These are phyloP conservation scores for Cercospora citrullina DNA, from an alignment of 2,329 filamentous ascomycete genomes.

Conservation along the genomic window DNA sequence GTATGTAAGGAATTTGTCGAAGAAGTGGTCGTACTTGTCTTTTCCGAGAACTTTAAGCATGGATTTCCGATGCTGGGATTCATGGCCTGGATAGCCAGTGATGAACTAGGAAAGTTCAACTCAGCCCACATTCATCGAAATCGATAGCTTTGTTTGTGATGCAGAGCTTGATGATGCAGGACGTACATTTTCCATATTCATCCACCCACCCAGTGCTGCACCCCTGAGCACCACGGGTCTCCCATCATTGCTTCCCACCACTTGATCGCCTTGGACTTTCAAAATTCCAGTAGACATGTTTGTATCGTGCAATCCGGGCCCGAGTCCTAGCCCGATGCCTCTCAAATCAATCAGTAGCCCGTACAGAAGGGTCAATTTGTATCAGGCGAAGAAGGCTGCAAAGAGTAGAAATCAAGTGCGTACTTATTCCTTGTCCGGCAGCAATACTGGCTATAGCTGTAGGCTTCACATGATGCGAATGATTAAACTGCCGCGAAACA, in stretches of 20 bases:
- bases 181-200: slow-evolving; percentile 40
- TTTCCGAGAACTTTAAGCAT: slow-evolving; percentile 56
- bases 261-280: slow-evolving; percentile 44
- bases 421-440: not conserved
- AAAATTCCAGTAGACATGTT: slow-evolving; percentile 20
- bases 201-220: slow-evolving; percentile 49
- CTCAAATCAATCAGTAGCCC: not conserved
- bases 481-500: not conserved
- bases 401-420: not conserved
- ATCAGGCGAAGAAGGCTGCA: not conserved
- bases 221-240: slow-evolving; percentile 52
- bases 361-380: not conserved
- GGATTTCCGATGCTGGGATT: slow-evolving; percentile 56
- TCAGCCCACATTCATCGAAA: slow-evolving; percentile 9
- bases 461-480: not conserved
- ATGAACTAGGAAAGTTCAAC: slow-evolving; percentile 58
- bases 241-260: slow-evolving; percentile 48
- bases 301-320: not conserved
- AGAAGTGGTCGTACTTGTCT: slow-evolving; percentile 61
- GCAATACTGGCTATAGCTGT: not conserved
- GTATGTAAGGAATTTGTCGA: slow-evolving; percentile 57
- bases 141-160: too few relatives aligned
- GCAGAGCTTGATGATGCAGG: too few relatives aligned
- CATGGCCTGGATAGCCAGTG: slow-evolving; percentile 61
- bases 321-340: not conserved